Conservation (phyloP, 768 basidiomycete genomes). For the Tremella fuciformis region DNA sequence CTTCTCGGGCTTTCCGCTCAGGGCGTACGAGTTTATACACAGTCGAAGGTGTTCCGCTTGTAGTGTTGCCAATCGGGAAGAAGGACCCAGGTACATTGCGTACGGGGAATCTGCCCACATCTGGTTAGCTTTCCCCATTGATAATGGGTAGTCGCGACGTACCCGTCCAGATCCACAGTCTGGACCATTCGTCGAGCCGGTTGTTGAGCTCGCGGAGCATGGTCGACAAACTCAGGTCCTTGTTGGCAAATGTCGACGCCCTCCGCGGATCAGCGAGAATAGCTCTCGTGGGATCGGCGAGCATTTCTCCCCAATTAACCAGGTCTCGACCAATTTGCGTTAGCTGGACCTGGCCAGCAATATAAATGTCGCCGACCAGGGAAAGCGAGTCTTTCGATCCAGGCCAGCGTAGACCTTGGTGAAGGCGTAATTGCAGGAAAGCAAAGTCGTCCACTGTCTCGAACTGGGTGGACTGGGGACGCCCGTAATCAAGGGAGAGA, state of each 20-base stretch:
- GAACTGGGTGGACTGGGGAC: slow-evolving; percentile 37
- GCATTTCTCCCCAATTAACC: slow-evolving; percentile 33
- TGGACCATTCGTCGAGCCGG: too few relatives aligned
- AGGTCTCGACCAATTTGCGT: slow-evolving; percentile 40
- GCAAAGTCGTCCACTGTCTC: slow-evolving; percentile 38
- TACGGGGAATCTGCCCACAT: too few relatives aligned
- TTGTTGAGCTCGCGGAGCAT: too few relatives aligned
- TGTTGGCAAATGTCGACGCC: slow-evolving; percentile 17
- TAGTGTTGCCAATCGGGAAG: too few relatives aligned
- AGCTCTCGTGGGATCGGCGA: slow-evolving; percentile 21
- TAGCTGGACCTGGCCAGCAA: slow-evolving; percentile 37
- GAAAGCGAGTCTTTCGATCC: slow-evolving; percentile 19
- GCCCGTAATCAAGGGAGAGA: slow-evolving; percentile 37
- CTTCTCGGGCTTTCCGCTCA: too few relatives aligned
- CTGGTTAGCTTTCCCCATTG: too few relatives aligned
- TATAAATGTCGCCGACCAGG: slow-evolving; percentile 36
- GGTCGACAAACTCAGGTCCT: slow-evolving; percentile 19
- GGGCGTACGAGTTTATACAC: too few relatives aligned
- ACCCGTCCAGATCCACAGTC: too few relatives aligned
- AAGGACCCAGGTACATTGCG: too few relatives aligned
- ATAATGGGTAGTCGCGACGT: too few relatives aligned
- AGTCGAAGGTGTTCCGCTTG: too few relatives aligned
- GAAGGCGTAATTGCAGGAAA: slow-evolving; percentile 30
- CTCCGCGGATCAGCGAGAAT: slow-evolving; percentile 24
- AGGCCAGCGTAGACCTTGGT: slow-evolving; percentile 24